Conservation (phyloP, 768 basidiomycete genomes). For the Phylloporus arenicola region DNA sequence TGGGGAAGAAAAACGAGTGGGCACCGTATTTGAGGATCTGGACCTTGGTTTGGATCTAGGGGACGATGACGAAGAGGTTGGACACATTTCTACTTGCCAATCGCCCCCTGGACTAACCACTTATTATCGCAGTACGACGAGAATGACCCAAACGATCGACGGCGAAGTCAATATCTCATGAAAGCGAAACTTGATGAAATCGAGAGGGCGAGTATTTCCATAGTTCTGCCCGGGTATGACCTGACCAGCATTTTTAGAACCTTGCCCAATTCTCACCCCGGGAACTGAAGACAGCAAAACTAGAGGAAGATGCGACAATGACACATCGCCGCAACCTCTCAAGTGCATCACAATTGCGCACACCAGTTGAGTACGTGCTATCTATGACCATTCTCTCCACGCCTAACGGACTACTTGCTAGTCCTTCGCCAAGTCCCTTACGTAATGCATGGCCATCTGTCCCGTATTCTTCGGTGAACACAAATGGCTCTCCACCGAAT, state of each 20-base stretch:
- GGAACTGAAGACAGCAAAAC: slow-evolving; percentile 18
- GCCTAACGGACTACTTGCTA: slow-evolving; percentile 10
- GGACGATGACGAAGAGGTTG: slow-evolving; percentile 41
- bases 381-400: slow-evolving; percentile 2
- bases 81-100: slow-evolving; percentile 14
- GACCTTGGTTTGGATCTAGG: slow-evolving; percentile 40
- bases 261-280: slow-evolving; percentile 66
- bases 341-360: slow-evolving; percentile 7
- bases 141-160: slow-evolving; percentile 66
- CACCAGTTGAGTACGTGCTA: slow-evolving; percentile 19
- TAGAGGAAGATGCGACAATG: slow-evolving; percentile 20
- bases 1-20: slow-evolving; percentile 41
- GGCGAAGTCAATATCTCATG: slow-evolving; percentile 72
- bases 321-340: slow-evolving; percentile 18
- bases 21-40: slow-evolving; percentile 42
- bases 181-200: slow-evolving; percentile 74
- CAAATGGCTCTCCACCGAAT: slow-evolving; percentile 21
- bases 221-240: not conserved
- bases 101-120: slow-evolving; percentile 12
- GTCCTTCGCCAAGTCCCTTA: slow-evolving; percentile 5
- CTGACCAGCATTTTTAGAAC: slow-evolving; percentile 36
- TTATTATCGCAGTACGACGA: slow-evolving; percentile 50
- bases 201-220: slow-evolving; percentile 48
- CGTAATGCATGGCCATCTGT: slow-evolving; percentile 40
- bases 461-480: slow-evolving; percentile 36